These are phyloP conservation scores for Phytophthora pseudosyringae DNA, from an alignment of 352 stramenopile genomes.

Conservation along the genomic window DNA sequence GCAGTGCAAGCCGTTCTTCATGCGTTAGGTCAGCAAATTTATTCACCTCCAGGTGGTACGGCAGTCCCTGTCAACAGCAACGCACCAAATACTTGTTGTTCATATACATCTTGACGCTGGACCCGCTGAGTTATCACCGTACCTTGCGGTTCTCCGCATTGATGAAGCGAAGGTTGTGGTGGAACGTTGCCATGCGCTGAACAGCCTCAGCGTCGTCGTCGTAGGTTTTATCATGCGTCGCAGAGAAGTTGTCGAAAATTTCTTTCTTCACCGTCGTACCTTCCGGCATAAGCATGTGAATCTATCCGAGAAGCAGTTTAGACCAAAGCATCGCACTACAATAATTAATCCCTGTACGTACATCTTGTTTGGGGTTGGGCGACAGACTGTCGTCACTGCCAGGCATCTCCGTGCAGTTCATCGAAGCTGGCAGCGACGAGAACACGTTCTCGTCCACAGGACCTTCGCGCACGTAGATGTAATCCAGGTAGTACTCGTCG, in stretches of 20 bases:
- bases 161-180: conserved; percentile 88
- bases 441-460: conserved; percentile 75
- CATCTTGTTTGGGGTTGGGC: conserved; percentile 66
- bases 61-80: conserved; percentile 52
- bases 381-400: conserved; percentile 54
- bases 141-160: conserved; percentile 88
- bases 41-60: conserved; percentile 83
- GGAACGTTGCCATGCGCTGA: conserved; percentile 69
- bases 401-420: conserved; percentile 83
- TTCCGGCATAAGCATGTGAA: conserved; percentile 87
- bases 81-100: not conserved
- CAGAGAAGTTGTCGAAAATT: conserved; percentile 75
- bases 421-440: conserved; percentile 64
- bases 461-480: conserved; percentile 84
- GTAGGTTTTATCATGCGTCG: conserved; percentile 68
- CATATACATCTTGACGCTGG: not conserved
- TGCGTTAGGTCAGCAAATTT: conserved; percentile 84
- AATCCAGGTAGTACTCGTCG: conserved; percentile 92
- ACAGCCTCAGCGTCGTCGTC: conserved; percentile 47
- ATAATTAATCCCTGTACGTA: conserved; percentile 33
- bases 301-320: conserved; percentile 41
- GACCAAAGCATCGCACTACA: conserved; percentile 4
- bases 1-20: conserved; percentile 63
- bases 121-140: not conserved
- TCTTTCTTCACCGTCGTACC: conserved; percentile 58